Evolutionary conservation across 2,329 filamentous ascomycete genomes (phyloP), one percentile per base, ranked within the genome.

Genomic region (Xylariaceae sp.): DNA sequence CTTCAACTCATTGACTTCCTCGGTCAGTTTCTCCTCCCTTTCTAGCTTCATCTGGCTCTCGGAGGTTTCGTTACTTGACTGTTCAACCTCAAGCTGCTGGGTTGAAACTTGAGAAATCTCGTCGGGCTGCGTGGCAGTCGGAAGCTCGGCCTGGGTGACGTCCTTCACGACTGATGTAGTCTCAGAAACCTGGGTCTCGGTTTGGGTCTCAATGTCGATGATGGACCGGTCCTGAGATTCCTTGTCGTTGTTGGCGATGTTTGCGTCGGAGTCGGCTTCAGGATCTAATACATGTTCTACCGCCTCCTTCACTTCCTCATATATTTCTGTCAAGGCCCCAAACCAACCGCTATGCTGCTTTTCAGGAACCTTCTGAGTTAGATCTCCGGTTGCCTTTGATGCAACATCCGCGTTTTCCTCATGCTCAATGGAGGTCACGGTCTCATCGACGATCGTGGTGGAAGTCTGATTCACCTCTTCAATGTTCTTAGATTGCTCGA

Each of bases 171-270:
- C 30, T 47, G 51, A 11, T 45, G 37, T 50, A 52, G 48, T 53
- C 15, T 7, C 23, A 30, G 23, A 30, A 30, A 5, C 23, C 23
- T 30, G 23, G 23, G 56, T 50, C 49, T 65, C 56, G 49, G 56
- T 53, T 63, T 30, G 23, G 53, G n/a, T 63, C 23, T 30, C 23
- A 30, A 30, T 62, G 51, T 67, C 60, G 10, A 58, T 58, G 44
- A 61, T 60, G 5, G 58, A 61, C 50, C 64, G 57, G 52, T 66
- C 59, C 63, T 62, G 62, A 15, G 64, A 61, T 53, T 62, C 63
- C 10, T 59, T 53, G 11, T 61, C 55, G 7, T 55, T 44, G 48
- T 51, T 30, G 23, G 5, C 35, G 13, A 58, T 8, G 2, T 44
- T 35, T 17, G 51, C 39, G n/a, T 58, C 49, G 11, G 55, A 9